Conservation (phyloP, 1,139 yeast species). For the Protomyces macrosporus region DNA sequence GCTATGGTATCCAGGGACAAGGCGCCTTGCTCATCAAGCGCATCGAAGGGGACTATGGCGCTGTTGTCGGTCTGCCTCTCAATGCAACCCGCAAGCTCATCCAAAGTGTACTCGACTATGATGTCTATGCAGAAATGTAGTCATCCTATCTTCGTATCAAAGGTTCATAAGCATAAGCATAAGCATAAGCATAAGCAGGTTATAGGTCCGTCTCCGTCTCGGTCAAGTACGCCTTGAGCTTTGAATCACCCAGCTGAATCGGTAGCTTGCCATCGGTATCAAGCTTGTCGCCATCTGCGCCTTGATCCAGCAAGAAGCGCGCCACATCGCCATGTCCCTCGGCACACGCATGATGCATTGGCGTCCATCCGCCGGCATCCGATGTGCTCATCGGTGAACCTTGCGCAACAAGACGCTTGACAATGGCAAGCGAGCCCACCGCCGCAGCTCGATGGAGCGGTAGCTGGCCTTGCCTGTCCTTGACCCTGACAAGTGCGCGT, state of each 20-base stretch:
- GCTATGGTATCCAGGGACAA: constrained; percentile 73
- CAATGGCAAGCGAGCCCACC: constrained; percentile 57
- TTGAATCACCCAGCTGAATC: constrained; percentile 8
- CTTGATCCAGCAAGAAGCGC: constrained; percentile 52
- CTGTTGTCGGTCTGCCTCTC: constrained; percentile 86
- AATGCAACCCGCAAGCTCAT: constrained; percentile 50
- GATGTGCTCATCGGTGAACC: constrained; percentile 62
- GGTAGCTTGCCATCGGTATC: constrained; percentile 26
- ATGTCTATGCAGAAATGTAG: background rate
- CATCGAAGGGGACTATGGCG: constrained; percentile 74
- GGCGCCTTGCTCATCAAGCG: constrained; percentile 54
- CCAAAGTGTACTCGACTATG: constrained; percentile 36
- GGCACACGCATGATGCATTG: constrained; percentile 83
- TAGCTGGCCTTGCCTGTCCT: constrained; percentile 60
- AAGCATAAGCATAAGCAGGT: no score
- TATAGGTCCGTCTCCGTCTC: no score
- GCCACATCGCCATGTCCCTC: constrained; percentile 87
- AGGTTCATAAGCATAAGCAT: no score
- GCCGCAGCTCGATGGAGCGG: constrained; percentile 84
- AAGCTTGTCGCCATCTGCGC: constrained; percentile 51
- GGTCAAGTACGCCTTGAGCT: background rate
- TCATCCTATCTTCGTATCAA: no score
- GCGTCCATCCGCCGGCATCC: constrained; percentile 75
- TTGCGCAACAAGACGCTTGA: constrained; percentile 48
- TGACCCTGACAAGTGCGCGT: constrained; percentile 37